Evolutionary conservation across 1,284 basidiomycete genomes (phyloP), one percentile per base, ranked within the genome.

Genomic region (Singerocomus rubriflavus): DNA sequence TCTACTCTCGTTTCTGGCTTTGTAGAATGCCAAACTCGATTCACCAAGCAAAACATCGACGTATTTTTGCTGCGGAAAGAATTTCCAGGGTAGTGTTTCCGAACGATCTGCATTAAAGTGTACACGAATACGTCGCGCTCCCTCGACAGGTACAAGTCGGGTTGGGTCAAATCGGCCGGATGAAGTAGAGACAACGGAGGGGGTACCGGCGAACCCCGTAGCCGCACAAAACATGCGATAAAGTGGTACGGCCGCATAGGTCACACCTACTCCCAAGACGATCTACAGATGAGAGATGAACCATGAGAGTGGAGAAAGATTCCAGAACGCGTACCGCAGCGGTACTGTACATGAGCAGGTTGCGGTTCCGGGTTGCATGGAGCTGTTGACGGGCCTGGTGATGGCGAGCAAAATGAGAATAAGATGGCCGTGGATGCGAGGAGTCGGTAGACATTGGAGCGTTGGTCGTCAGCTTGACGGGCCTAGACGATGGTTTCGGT

Each of bases 221-320:
- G 94, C 93, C 2, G 93, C 89, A 69, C 97, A 99, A 75, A 99
- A 99, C 65, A 93, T 93, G 44, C 97, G 87, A 71, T 99, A 99
- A 5, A 98, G 78, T 0, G 97, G 97, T 1, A 99, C 97, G 30
- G 97, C 92, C 16, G 97, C 96, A 69, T 99, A 99, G 8, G 92
- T 91, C 34, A 89, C 78, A 7, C 96, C 96, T 1, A 92, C 71
- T 1, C 85, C 88, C 26, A 90, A 64, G 29, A 98, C 73, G 50
- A 98, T 84, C 87, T 94, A 53, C 8, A 3, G 25, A 39, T 25
- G 36, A 11, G 31, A n/a, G 41, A 42, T 53, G 33, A 58, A 44
- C 13, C 12, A n/a, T 27, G 1, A 26, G n/a, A 17, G 52, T 33
- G 12, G 33, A 10, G 35, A 16, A 25, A 46, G 35, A 43, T 41